A percentile compares a stretch with the other conserved stretches of the same genome.
Evolutionary conservation across 352 stramenopile species (phyloP).

Genomic region (Pythium monospermum): DNA sequence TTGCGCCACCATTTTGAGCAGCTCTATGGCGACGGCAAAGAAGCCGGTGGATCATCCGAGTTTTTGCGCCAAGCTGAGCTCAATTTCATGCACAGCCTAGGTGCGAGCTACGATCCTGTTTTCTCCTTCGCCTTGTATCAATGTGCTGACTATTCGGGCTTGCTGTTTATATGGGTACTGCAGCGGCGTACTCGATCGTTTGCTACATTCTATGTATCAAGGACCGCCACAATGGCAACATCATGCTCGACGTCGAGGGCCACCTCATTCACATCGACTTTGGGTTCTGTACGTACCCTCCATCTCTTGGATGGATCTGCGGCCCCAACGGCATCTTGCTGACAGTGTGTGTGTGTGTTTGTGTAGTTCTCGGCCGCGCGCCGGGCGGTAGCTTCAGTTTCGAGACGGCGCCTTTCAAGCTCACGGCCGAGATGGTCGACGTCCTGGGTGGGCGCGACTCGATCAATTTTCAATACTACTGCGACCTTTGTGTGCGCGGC

Average conservation of each 20-base stretch:
- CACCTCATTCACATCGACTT: slow-evolving; percentile 99
- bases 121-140: background rate
- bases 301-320: background rate
- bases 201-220: slow-evolving; percentile 98
- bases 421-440: slow-evolving; percentile 94
- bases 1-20: slow-evolving; percentile 92
- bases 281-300: slow-evolving; percentile 88
- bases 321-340: too few species aligned
- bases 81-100: slow-evolving; percentile 83
- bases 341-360: too few species aligned
- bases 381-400: slow-evolving; percentile 92
- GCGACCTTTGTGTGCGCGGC: slow-evolving; percentile 91
- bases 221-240: slow-evolving; percentile 99
- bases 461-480: slow-evolving; percentile 91
- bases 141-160: slow-evolving; percentile 27
- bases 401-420: slow-evolving; percentile 96
- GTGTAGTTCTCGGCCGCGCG: slow-evolving; percentile 62
- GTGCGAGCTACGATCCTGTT: slow-evolving; percentile 23
- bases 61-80: slow-evolving; percentile 62
- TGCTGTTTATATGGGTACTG: slow-evolving; percentile 47
- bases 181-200: slow-evolving; percentile 96
- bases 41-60: slow-evolving; percentile 7
- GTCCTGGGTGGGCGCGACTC: slow-evolving; percentile 91
- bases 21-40: slow-evolving; percentile 76
- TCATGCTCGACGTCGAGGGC: slow-evolving; percentile 96